These are phyloP conservation scores for Parmales sp. DNA, from an alignment of 108 stramenopile genomes.

Conservation along the genomic window DNA sequence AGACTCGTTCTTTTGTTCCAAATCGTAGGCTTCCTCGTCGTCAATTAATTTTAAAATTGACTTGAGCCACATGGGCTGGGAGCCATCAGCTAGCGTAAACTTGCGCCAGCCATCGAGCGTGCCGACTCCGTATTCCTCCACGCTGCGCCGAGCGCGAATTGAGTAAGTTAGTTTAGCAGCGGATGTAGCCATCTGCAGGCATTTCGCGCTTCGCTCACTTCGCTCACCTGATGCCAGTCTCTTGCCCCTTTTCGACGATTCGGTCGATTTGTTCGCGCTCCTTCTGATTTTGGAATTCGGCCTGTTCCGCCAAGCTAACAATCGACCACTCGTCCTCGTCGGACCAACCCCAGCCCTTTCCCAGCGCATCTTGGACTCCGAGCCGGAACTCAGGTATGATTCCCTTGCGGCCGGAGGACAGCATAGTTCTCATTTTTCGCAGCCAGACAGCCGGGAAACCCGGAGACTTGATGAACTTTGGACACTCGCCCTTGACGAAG, in stretches of 20 bases:
- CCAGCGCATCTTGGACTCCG: not conserved
- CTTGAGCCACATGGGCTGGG: constrained; percentile 6
- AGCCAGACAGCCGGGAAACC: not conserved
- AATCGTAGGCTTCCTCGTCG: not conserved
- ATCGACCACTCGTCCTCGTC: not conserved
- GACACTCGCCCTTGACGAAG: not conserved
- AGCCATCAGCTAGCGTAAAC: not conserved
- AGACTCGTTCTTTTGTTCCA: not conserved
- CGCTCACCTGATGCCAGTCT: not conserved
- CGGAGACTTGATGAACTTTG: not conserved
- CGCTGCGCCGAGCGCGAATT: too few relatives aligned
- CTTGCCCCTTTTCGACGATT: not conserved
- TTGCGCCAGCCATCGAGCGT: not conserved
- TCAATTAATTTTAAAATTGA: not conserved
- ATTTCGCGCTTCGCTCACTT: too few relatives aligned
- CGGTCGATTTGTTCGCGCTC: not conserved
- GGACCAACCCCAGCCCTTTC: constrained; percentile 10
- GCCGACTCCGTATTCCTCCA: not conserved
- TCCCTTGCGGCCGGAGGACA: not conserved
- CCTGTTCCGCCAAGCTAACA: not conserved
- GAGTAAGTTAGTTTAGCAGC: too few relatives aligned
- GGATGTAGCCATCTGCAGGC: too few relatives aligned
- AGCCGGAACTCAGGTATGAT: not conserved
- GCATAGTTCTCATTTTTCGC: not conserved
- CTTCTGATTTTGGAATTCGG: not conserved